Base-by-base conservation (phyloP, 306 rosid genomes). In the Citrullus mucosospermus region DNA sequence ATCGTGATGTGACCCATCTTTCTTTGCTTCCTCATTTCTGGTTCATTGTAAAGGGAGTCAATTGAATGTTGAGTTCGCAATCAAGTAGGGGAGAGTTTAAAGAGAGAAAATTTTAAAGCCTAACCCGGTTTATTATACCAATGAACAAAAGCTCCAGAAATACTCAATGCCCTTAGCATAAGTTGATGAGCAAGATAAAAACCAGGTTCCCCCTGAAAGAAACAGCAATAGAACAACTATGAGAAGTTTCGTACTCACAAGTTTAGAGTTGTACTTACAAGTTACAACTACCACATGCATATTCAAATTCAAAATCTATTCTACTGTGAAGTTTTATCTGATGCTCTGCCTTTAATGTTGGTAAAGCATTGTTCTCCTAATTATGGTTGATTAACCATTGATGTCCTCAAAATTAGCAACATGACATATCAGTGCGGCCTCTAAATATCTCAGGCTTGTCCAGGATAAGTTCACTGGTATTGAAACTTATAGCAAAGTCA, bases 71-170 rank as follows among this genome's bases (percentile, higher is more conserved):
- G 48, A 66, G 85, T 60, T 50, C 28, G 58, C 73, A 83, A 36
- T 73, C 44, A 60, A 18, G 6, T 2, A 22, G 16, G 46, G 6
- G 62, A 75, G n/a, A 41, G 20, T 6, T 22, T 25, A 22, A 65
- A 43, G 22, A 78, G 77, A 76, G 11, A 34, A 30, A 60, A 66
- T 57, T 63, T 18, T 51, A 79, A 46, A 83, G 78, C 36, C 82
- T 83, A 65, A 91, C 99, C 99, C 84, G 97, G 92, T 78, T 95
- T 92, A 69, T 92, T 90, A 80, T 95, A 95, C 99, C 99, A 95
- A 91, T 92, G 97, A 79, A 95, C 89, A 80, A 90, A 77, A 28
- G 97, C 96, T 60, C 97, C 89, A 20, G 93, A 87, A 79, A 86
- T 80, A 38, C 82, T 34, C 86, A 91, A 71, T 50, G 97, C 90